Evolutionary conservation across 2,329 filamentous ascomycete species (phyloP).

Genomic region (Phialophora expanda): DNA sequence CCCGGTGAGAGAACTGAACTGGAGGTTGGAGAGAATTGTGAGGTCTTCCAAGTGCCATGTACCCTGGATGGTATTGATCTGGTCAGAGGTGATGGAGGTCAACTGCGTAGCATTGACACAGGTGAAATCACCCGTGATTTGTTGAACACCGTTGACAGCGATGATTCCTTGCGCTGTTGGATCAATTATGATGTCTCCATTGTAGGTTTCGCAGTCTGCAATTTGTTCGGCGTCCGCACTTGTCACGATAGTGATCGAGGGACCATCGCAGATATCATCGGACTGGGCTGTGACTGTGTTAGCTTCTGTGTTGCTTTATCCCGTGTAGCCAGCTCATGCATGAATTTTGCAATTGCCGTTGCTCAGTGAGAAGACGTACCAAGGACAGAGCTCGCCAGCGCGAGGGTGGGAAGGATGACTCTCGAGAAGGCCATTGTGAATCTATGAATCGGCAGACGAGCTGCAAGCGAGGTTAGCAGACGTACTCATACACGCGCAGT

Average conservation of each 20-base stretch:
- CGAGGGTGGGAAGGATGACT: conserved; percentile 62
- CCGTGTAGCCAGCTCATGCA: conserved; percentile 19
- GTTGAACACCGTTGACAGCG: conserved; percentile 62
- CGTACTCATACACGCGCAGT: conserved; percentile 22
- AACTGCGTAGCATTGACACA: conserved; percentile 64
- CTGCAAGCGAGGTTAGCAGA: conserved; percentile 31
- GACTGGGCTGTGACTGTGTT: conserved; percentile 33
- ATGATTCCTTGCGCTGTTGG: conserved; percentile 63
- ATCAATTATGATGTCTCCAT: conserved; percentile 71
- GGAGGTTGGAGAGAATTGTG: conserved; percentile 70
- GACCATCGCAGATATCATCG: conserved; percentile 32
- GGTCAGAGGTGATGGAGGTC: conserved; percentile 64
- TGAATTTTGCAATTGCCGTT: neutral
- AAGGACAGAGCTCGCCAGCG: conserved; percentile 57
- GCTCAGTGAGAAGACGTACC: conserved; percentile 47
- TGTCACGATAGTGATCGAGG: conserved; percentile 56
- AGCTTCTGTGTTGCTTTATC: conserved; percentile 10
- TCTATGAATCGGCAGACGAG: conserved; percentile 31
- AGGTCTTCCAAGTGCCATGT: conserved; percentile 72
- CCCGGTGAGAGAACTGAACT: conserved; percentile 67
- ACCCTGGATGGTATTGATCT: conserved; percentile 69
- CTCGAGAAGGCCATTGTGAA: conserved; percentile 59
- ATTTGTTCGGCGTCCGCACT: conserved; percentile 69
- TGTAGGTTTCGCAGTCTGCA: conserved; percentile 68
- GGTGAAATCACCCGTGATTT: conserved; percentile 63